Evolutionary conservation across 805 yeast genomes (phyloP).

Genomic region (Saccharomycopsis babjevae): DNA sequence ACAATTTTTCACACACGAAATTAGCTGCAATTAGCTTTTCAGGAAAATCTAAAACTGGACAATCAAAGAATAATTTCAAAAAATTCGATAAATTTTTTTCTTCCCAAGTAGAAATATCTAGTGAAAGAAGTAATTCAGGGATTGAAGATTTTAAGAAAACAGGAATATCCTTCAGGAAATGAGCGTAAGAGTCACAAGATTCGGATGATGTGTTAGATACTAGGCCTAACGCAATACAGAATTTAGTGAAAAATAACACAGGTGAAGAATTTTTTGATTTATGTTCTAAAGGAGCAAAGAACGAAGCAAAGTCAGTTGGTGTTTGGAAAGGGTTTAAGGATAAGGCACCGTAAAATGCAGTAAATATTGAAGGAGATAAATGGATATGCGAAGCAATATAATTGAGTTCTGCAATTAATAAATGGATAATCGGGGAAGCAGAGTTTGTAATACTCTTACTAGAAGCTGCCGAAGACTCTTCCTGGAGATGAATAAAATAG

Average conservation of each 20-base stretch:
- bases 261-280: background rate
- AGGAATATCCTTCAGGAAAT: conserved; percentile 12
- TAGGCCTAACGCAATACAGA: conserved; percentile 17
- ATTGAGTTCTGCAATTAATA: conserved; percentile 22
- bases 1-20: background rate
- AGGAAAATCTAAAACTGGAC: conserved; percentile 3
- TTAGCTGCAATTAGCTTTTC: conserved; percentile 7
- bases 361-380: conserved; percentile 13
- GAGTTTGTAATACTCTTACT: background rate
- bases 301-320: conserved; percentile 17
- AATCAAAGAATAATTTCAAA: conserved; percentile 3
- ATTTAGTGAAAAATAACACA: conserved; percentile 21
- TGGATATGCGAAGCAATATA: conserved; percentile 19
- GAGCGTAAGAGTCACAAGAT: background rate
- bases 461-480: background rate
- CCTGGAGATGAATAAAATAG: background rate
- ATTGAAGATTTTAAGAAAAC: background rate
- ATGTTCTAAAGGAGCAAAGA: conserved; percentile 23
- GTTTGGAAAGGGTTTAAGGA: conserved; percentile 1
- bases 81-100: conserved; percentile 9
- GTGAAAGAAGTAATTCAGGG: conserved; percentile 3
- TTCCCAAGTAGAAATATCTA: conserved; percentile 2
- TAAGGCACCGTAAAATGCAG: conserved; percentile 25
- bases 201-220: conserved; percentile 2
- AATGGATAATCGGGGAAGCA: conserved; percentile 3